Percentiles rank a stretch among this genome's conserved stretches.
Conservation (phyloP, 2,329 filamentous ascomycete species). For the Fusarium foetens region DNA sequence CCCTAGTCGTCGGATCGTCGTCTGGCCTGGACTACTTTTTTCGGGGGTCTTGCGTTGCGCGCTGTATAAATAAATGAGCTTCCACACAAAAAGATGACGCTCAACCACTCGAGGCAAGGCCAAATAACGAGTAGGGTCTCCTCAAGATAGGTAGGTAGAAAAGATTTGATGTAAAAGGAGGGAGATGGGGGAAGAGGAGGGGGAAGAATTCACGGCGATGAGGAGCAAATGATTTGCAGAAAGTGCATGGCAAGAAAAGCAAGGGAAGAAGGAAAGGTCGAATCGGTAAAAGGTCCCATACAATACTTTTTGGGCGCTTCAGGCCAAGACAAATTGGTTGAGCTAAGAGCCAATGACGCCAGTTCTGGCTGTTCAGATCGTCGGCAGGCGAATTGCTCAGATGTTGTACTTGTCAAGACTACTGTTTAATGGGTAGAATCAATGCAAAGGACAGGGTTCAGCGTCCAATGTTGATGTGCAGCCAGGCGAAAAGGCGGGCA, state of each 20-base stretch:
- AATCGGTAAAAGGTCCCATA: not conserved
- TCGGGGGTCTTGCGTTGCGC: constrained; percentile 12
- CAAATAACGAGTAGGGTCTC: constrained; percentile 8
- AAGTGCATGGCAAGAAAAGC: not conserved
- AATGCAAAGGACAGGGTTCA: constrained; percentile 30
- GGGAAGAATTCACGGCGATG: constrained; percentile 11
- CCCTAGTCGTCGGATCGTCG: constrained; percentile 34
- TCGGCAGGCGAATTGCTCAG: constrained; percentile 40
- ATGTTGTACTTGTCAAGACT: constrained; percentile 35
- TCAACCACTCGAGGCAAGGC: constrained; percentile 13
- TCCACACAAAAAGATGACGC: constrained; percentile 16
- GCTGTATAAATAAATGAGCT: constrained; percentile 27
- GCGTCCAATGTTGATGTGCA: constrained; percentile 17
- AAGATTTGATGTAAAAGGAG: constrained; percentile 6
- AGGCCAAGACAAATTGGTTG: constrained; percentile 36
- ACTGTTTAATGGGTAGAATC: constrained; percentile 29
- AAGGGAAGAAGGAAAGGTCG: constrained; percentile 16
- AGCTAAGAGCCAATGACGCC: constrained; percentile 43
- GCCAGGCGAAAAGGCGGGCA: constrained; percentile 29
- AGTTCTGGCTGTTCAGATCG: constrained; percentile 42
- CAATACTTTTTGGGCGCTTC: constrained; percentile 15
- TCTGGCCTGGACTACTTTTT: constrained; percentile 9
- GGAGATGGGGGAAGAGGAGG: not conserved
- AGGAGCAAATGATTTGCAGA: constrained; percentile 28
- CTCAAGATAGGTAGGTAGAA: not conserved